Percentiles rank a stretch among this genome's conserved stretches.
Evolutionary conservation across 768 basidiomycete genomes (phyloP).

Genomic region (Xerocomus brunneocitrinus): DNA sequence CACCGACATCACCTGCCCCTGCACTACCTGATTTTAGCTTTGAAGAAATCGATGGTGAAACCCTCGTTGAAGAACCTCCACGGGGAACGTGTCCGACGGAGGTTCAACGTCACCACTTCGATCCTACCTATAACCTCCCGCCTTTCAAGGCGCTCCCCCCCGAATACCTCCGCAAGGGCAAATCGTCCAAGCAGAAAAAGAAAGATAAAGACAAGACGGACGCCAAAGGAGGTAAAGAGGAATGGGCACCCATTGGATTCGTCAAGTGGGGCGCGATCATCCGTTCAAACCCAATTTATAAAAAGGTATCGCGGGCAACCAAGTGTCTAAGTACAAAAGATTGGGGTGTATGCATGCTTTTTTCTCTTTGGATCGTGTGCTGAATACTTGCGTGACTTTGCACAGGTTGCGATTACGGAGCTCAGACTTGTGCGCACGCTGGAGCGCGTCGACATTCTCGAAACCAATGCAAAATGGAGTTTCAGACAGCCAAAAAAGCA

Average conservation of each 20-base stretch:
- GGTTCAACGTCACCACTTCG: slow-evolving; percentile 35
- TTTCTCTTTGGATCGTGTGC: neutral
- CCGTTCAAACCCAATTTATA: slow-evolving; percentile 72
- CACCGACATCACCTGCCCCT: slow-evolving; percentile 33
- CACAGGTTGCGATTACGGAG: slow-evolving; percentile 75
- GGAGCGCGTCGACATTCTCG: slow-evolving; percentile 80
- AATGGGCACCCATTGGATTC: slow-evolving; percentile 61
- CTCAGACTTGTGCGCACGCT: slow-evolving; percentile 73
- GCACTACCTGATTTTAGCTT: slow-evolving; percentile 32
- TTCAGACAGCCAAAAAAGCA: slow-evolving; percentile 96
- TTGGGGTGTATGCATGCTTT: slow-evolving; percentile 63
- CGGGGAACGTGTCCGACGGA: slow-evolving; percentile 14
- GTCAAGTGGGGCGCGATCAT: slow-evolving; percentile 72
- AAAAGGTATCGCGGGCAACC: slow-evolving; percentile 59
- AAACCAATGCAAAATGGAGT: slow-evolving; percentile 79
- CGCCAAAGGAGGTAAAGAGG: slow-evolving; percentile 52
- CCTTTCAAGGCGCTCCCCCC: slow-evolving; percentile 49
- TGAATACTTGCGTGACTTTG: neutral
- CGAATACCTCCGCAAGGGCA: slow-evolving; percentile 50
- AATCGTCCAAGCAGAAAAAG: slow-evolving; percentile 45
- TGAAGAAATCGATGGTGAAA: slow-evolving; percentile 27
- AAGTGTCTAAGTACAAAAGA: slow-evolving; percentile 79
- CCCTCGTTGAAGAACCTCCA: slow-evolving; percentile 13
- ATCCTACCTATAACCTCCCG: slow-evolving; percentile 51
- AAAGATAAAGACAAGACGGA: slow-evolving; percentile 50